Base-by-base conservation (phyloP, 768 basidiomycete genomes). In the Holtermanniella nyarrowii region DNA sequence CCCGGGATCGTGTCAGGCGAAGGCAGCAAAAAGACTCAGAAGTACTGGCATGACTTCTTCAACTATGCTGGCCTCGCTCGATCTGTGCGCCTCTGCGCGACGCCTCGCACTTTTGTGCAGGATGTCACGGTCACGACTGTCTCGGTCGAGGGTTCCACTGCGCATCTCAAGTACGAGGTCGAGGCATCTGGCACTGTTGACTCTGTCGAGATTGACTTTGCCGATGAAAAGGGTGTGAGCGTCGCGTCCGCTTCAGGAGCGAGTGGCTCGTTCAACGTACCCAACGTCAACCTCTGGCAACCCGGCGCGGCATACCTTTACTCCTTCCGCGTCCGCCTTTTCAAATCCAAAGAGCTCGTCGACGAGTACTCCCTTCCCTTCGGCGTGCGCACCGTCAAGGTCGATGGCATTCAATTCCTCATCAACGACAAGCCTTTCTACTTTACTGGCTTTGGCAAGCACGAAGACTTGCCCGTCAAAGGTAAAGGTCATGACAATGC, bases 61-160 rank as follows among this genome's bases (percentile, higher is more conserved):
- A 62, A 62, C 48, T 62, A 62, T 50, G 52, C 60, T 20, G 60
- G 60, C n/a, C 52, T 62, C 21, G 58, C 60, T n/a, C 27, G 60
- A 45, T 57, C 55, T 7, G 58, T 62, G 37, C n/a, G 48, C 37
- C 50, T 62, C 5, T 59, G 55, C 48, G 48, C 14, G 14, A 47
- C 23, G 2, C 60, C 60, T 5, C 43, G 45, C 14, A 49, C 39
- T 4, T 21, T 55, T 5, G 26, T 62, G 23, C 47, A 57, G 27
- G 60, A 62, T 47, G 51, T 62, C 48, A 59, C 58, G 2, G 44
- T 62, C 25, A 52, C 26, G 11, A 59, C 60, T 20, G n/a, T n/a
- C n/a, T 54, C 54, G 40, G 26, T 62, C 20, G 46, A 54, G 26
- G 55, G 55, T 1, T 21, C n/a, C 24, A 49, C 31, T 4, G 60